These are phyloP conservation scores for Sporothrix globosa DNA, from an alignment of 2,329 filamentous ascomycete species.

Conservation along the genomic window DNA sequence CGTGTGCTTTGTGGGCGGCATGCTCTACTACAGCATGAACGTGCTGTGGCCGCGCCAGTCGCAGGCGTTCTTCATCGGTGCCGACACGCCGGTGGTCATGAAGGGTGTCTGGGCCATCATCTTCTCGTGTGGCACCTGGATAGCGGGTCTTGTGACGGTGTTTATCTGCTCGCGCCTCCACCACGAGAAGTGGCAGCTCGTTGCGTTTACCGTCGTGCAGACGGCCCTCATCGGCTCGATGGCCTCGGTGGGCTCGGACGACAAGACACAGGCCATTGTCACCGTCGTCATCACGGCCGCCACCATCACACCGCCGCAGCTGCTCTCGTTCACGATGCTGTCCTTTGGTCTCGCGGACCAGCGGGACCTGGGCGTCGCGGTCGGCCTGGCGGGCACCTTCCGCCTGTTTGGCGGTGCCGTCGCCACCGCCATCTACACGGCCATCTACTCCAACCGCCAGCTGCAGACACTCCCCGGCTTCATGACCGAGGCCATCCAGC, in stretches of 20 bases:
- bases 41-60: slow-evolving; percentile 42
- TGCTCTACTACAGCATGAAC: slow-evolving; percentile 43
- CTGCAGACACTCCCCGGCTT: slow-evolving; percentile 36
- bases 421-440: slow-evolving; percentile 46
- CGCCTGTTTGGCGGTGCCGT: slow-evolving; percentile 46
- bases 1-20: slow-evolving; percentile 42
- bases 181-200: slow-evolving; percentile 46
- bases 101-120: slow-evolving; percentile 41
- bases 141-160: slow-evolving; percentile 40
- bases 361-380: slow-evolving; percentile 45
- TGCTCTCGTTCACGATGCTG: slow-evolving; percentile 45
- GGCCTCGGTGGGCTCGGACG: slow-evolving; percentile 42
- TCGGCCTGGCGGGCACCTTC: slow-evolving; percentile 46
- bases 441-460: slow-evolving; percentile 43
- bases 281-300: slow-evolving; percentile 42
- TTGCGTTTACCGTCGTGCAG: slow-evolving; percentile 42
- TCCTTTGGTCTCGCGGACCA: slow-evolving; percentile 45
- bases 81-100: slow-evolving; percentile 35
- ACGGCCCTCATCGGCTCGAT: slow-evolving; percentile 46
- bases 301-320: slow-evolving; percentile 43
- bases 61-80: slow-evolving; percentile 51
- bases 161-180: slow-evolving; percentile 42
- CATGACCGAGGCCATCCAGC: slow-evolving; percentile 36
- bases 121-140: slow-evolving; percentile 42
- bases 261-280: slow-evolving; percentile 44